phyloP scores from a whole-genome alignment of 2,329 filamentous ascomycete species.

The Phoma herbarum region DNA sequence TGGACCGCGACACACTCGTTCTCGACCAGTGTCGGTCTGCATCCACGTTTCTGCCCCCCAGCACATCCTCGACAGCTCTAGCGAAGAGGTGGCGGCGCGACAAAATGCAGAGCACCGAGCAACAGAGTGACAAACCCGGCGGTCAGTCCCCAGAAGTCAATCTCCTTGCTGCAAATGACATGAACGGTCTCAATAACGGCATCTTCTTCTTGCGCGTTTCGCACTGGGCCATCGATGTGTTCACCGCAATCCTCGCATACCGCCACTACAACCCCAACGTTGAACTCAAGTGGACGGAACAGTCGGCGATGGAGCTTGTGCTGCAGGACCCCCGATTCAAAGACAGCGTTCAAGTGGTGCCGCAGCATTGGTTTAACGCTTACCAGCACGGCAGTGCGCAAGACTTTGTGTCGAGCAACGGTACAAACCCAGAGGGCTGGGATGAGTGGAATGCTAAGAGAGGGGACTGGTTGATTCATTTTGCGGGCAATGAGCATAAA shows the following conservation, averaged over 20 bases:
- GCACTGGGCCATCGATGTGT: conserved; percentile 52
- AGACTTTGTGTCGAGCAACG: conserved; percentile 29
- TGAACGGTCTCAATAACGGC: conserved; percentile 56
- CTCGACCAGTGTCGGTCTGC: conserved; percentile 55
- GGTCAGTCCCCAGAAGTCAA: conserved; percentile 32
- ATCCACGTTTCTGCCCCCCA: conserved; percentile 51
- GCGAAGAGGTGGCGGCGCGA: conserved; percentile 27
- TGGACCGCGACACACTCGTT: conserved; percentile 56
- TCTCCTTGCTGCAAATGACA: conserved; percentile 51
- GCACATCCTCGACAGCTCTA: conserved; percentile 21
- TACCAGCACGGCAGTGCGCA: conserved; percentile 46
- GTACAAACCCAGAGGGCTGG: conserved; percentile 48
- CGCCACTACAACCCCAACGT: conserved; percentile 51
- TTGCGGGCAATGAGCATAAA: conserved; percentile 50
- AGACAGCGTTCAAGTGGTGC: conserved; percentile 46
- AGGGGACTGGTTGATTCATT: conserved; percentile 57
- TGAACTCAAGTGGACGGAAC: conserved; percentile 51
- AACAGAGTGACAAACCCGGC: neutral
- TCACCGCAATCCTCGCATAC: conserved; percentile 52
- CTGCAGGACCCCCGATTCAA: conserved; percentile 47
- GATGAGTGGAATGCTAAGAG: conserved; percentile 46
- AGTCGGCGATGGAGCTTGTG: conserved; percentile 53
- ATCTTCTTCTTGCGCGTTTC: conserved; percentile 55
- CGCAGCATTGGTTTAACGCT: conserved; percentile 57
- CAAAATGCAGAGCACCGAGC: conserved; percentile 1